Conservation (phyloP, 2,329 filamentous ascomycete species). For the Tympanopsis confertula region DNA sequence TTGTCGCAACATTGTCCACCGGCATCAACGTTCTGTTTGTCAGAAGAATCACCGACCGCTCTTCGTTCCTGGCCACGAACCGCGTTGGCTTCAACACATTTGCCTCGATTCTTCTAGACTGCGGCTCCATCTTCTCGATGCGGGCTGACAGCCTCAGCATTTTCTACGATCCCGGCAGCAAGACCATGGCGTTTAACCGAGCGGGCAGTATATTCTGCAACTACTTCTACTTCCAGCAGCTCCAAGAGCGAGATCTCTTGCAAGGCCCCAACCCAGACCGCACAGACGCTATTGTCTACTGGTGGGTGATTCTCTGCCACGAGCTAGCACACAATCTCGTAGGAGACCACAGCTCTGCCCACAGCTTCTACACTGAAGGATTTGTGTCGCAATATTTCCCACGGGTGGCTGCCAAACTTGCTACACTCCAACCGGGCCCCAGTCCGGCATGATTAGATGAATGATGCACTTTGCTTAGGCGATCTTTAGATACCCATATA, state of each 20-base stretch:
- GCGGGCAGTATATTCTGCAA: constrained; percentile 64
- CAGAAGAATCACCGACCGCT: constrained; percentile 25
- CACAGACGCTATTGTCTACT: constrained; percentile 50
- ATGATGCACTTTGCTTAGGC: too few relatives aligned
- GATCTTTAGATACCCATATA: too few relatives aligned
- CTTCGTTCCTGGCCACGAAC: constrained; percentile 36
- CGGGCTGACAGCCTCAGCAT: constrained; percentile 47
- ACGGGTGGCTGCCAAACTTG: not conserved
- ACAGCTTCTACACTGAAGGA: constrained; percentile 36
- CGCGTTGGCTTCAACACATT: constrained; percentile 37
- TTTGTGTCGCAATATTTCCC: constrained; percentile 1
- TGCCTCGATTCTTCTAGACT: constrained; percentile 37
- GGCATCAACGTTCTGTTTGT: constrained; percentile 44
- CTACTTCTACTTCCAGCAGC: constrained; percentile 50
- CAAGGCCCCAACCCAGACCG: constrained; percentile 18
- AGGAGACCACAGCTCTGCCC: constrained; percentile 44
- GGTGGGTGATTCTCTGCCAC: constrained; percentile 63
- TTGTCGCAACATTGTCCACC: constrained; percentile 36
- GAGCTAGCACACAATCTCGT: constrained; percentile 66
- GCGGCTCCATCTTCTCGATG: constrained; percentile 44
- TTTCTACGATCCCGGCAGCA: constrained; percentile 50
- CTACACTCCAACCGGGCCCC: not conserved
- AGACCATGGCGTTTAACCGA: constrained; percentile 61
- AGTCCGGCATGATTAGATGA: not conserved
- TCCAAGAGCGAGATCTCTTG: constrained; percentile 34